Percentiles rank a stretch among this genome's conserved stretches.
These are phyloP conservation scores for Fusarium mundagurra DNA, from an alignment of 2,329 filamentous ascomycete species.

Conservation along the genomic window DNA sequence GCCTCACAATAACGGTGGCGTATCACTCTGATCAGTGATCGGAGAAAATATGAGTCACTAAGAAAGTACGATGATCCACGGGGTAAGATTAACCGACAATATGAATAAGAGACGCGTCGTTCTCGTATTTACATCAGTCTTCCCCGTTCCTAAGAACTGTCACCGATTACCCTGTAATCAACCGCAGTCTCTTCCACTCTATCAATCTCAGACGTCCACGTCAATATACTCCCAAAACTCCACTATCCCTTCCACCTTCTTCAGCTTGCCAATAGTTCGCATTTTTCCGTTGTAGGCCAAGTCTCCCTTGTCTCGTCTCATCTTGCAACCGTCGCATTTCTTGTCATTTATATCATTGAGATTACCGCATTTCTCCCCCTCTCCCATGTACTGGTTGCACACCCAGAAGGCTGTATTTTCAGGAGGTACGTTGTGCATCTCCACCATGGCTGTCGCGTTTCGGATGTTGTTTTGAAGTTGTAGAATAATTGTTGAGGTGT, in stretches of 20 bases:
- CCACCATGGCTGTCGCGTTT: neutral
- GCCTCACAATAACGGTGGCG: fast-evolving
- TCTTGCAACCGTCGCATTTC: neutral
- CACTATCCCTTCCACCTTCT: neutral
- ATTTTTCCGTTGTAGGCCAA: neutral
- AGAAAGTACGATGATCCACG: fast-evolving
- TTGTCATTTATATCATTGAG: neutral
- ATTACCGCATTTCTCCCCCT: neutral
- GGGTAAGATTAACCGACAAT: fast-evolving
- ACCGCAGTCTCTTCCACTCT: fast-evolving
- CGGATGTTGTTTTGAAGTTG: fast-evolving
- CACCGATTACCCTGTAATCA: fast-evolving
- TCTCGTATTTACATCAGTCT: neutral
- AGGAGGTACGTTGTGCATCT: neutral
- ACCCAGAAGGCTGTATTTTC: neutral
- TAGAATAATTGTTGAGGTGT: neutral
- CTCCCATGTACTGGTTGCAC: neutral
- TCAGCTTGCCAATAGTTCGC: neutral
- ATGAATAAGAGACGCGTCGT: neutral
- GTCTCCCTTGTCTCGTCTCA: neutral
- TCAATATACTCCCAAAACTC: neutral
- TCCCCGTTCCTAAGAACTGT: fast-evolving
- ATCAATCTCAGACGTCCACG: neutral
- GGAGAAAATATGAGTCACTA: fast-evolving
- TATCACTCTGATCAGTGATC: neutral